Percentiles rank a stretch among this genome's conserved stretches.
phyloP scores from a whole-genome alignment of 805 yeast genomes.

The Wickerhamomyces rabaulensis region DNA sequence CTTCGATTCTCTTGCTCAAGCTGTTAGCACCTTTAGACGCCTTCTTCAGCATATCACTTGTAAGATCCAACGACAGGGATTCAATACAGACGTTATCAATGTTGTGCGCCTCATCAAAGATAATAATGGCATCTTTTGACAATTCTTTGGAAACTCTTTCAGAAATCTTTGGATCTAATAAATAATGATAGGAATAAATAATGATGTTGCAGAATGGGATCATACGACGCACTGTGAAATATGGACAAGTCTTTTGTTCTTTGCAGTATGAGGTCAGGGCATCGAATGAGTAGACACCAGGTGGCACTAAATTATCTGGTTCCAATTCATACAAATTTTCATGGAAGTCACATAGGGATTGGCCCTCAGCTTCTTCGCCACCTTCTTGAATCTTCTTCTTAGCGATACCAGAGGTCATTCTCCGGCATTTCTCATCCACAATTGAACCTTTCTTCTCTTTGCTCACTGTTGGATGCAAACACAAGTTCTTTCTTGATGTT shows the following conservation, averaged over 20 bases:
- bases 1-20: slow-evolving; percentile 75
- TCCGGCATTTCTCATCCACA: slow-evolving; percentile 94
- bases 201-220: slow-evolving; percentile 89
- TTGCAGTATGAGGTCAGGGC: slow-evolving; percentile 73
- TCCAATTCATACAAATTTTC: slow-evolving; percentile 84
- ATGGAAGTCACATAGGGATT: slow-evolving; percentile 76
- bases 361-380: slow-evolving; percentile 42
- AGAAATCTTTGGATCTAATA: slow-evolving; percentile 94
- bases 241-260: slow-evolving; percentile 82
- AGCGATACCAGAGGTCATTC: slow-evolving; percentile 88
- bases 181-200: slow-evolving; percentile 93
- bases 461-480: slow-evolving; percentile 83
- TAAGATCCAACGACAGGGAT: slow-evolving; percentile 83
- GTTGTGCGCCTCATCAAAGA: slow-evolving; percentile 98
- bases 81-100: slow-evolving; percentile 98
- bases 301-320: slow-evolving; percentile 83
- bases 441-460: slow-evolving; percentile 86
- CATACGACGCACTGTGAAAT: slow-evolving; percentile 97
- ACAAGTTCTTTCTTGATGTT: slow-evolving; percentile 89
- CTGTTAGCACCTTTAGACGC: slow-evolving; percentile 86
- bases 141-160: slow-evolving; percentile 90
- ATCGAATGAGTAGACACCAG: slow-evolving; percentile 94
- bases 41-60: slow-evolving; percentile 80
- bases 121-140: slow-evolving; percentile 87
- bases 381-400: slow-evolving; percentile 54